These are phyloP conservation scores for Plasmodium cynomolgi DNA, from an alignment of 169 alveolate genomes.

Conservation along the genomic window DNA sequence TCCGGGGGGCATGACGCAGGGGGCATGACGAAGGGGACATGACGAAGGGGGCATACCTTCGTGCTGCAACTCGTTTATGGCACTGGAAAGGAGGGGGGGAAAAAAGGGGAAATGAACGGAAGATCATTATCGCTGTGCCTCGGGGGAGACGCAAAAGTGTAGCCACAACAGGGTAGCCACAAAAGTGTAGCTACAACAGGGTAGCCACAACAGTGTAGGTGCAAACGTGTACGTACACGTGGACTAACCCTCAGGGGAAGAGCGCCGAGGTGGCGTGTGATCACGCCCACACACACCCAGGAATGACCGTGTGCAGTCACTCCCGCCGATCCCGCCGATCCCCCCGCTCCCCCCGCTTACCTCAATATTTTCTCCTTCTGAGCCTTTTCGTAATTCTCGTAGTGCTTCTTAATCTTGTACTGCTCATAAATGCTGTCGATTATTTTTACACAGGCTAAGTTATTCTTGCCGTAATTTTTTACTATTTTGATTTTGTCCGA, in stretches of 20 bases:
- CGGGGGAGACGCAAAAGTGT: background rate
- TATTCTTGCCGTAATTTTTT: constrained; percentile 81
- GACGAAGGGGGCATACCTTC: constrained; percentile 35
- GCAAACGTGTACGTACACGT: background rate
- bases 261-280: background rate
- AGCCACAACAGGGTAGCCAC: background rate
- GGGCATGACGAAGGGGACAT: background rate
- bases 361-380: constrained; percentile 77
- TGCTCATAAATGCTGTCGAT: constrained; percentile 80
- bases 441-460: constrained; percentile 73
- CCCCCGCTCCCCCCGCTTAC: background rate
- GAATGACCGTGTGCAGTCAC: background rate
- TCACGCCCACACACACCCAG: background rate
- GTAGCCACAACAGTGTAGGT: background rate
- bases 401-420: constrained; percentile 71
- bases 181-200: background rate
- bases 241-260: background rate
- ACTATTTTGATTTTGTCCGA: constrained; percentile 67
- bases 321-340: too few relatives aligned
- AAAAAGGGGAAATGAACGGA: background rate
- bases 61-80: constrained; percentile 55
- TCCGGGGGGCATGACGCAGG: background rate
- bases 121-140: background rate
- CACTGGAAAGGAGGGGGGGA: constrained; percentile 17
- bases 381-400: constrained; percentile 73